Conservation (phyloP, 1,139 yeast species). For the Hanseniaspora sp. region DNA sequence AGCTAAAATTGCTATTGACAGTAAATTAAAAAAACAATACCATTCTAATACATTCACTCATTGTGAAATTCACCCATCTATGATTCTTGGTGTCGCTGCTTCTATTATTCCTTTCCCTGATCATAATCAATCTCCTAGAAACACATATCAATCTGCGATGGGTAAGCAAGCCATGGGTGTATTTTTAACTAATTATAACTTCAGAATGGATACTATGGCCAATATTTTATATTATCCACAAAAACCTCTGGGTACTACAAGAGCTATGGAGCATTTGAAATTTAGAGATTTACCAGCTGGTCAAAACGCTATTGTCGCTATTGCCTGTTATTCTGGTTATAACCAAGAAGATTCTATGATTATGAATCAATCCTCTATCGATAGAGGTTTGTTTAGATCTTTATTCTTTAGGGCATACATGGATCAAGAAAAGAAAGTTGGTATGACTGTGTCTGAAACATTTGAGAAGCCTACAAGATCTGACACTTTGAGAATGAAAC, state of each 20-base stretch:
- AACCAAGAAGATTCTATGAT: constrained; percentile 99
- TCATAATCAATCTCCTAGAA: constrained; percentile 97
- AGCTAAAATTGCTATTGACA: constrained; percentile 43
- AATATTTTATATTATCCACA: constrained; percentile 94
- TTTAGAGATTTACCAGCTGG: constrained; percentile 98
- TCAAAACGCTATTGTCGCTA: constrained; percentile 96
- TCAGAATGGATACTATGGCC: constrained; percentile 99
- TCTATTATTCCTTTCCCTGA: constrained; percentile 99
- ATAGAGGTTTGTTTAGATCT: constrained; percentile 90
- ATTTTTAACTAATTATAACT: constrained; percentile 87
- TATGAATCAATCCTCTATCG: constrained; percentile 97
- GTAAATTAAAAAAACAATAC: constrained; percentile 69
- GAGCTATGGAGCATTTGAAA: constrained; percentile 94
- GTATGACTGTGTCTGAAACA: constrained; percentile 94
- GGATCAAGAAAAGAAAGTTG: constrained; percentile 97
- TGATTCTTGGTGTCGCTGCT: constrained; percentile 98
- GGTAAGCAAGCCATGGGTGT: constrained; percentile 99
- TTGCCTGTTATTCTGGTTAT: constrained; percentile 95
- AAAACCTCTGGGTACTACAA: constrained; percentile 97
- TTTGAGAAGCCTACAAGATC: constrained; percentile 93
- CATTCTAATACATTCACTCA: constrained; percentile 86
- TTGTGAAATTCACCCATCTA: constrained; percentile 97
- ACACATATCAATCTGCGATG: constrained; percentile 99
- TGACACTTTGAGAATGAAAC: constrained; percentile 87
- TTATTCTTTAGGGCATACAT: constrained; percentile 91